Base-by-base conservation (phyloP, 345 rosid species). In the Brassica juncea region DNA sequence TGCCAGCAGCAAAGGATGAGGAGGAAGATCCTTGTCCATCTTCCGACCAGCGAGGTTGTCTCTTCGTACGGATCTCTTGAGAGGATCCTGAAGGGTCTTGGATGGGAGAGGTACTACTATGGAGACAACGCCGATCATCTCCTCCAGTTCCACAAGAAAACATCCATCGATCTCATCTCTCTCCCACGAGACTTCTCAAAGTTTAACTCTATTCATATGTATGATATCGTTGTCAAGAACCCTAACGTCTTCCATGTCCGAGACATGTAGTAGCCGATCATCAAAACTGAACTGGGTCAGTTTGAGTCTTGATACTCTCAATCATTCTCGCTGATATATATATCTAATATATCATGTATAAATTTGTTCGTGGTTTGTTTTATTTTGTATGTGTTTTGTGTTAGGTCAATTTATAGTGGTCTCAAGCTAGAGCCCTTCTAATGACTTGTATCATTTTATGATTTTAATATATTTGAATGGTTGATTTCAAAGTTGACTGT, bases 101-200 rank as follows among this genome's bases (percentile, higher is more conserved):
- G 99, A 1, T 94, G 99, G 99, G 98, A 94, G 81, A 88, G 95
- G 91, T 94, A 94, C 84, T 84, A 91, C 31, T 82, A 82, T 3
- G 87, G 87, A n/a, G 87, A 83, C 61, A 80, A 80, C 62, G 83
- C 88, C 14, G 85, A 90, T 25, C 85, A 90, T 49, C 88, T 92
- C 59, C 77, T 88, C 71, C 98, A 94, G 42, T 94, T 90, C 82
- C 98, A 94, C 82, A 92, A 87, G 57, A 89, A 37, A 59, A 84
- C 97, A 21, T 94, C 98, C 60, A 90, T 89, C 62, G 98, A 94
- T 80, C 90, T 94, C 11, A 92, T 94, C 71, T 91, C 99, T 34
- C 98, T 94, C 37, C 98, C 99, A 0, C 82, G 86, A 4, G 99
- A 94, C 28, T 90, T 92, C 86, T 80, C 89, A 79, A 94, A 70